Percentiles rank a stretch among this genome's conserved stretches.
phyloP scores from a whole-genome alignment of 495 filamentous ascomycete genomes.

The Trichocladium uniseriatum region DNA sequence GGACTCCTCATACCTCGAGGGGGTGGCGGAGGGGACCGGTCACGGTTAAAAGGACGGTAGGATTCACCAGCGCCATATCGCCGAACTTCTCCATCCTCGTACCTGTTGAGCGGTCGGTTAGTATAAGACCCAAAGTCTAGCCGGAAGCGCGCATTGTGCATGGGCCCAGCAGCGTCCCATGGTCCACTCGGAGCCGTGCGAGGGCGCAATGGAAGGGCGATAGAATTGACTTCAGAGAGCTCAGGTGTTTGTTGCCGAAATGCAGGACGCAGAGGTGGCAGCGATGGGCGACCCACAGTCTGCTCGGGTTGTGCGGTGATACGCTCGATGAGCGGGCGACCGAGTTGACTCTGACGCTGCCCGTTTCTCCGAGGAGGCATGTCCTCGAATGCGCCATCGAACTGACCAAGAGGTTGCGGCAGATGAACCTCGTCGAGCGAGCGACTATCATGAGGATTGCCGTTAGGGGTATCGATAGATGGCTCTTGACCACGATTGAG shows the following conservation, averaged over 20 bases:
- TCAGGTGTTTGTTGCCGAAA: background rate
- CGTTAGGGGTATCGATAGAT: too few species aligned
- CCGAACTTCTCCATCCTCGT: constrained; percentile 47
- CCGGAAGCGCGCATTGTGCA: background rate
- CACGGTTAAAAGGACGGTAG: constrained; percentile 43
- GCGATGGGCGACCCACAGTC: background rate
- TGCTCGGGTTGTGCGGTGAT: background rate
- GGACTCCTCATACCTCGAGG: constrained; percentile 38
- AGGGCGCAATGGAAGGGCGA: background rate
- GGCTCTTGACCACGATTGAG: too few species aligned
- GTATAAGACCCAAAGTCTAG: background rate
- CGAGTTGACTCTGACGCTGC: background rate
- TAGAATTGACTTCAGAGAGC: background rate
- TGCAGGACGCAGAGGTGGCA: background rate
- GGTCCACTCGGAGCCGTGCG: background rate
- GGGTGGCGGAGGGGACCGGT: constrained; percentile 24
- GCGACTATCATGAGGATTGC: too few species aligned
- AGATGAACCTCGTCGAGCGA: too few species aligned
- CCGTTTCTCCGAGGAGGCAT: background rate
- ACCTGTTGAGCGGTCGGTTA: constrained; percentile 24
- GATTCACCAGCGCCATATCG: constrained; percentile 49
- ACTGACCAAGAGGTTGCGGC: too few species aligned
- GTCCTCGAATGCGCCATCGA: background rate
- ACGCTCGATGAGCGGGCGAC: background rate
- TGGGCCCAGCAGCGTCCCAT: background rate